Base-by-base conservation (phyloP, 2,329 filamentous ascomycete genomes). In the Colletotrichum tropicicola region DNA sequence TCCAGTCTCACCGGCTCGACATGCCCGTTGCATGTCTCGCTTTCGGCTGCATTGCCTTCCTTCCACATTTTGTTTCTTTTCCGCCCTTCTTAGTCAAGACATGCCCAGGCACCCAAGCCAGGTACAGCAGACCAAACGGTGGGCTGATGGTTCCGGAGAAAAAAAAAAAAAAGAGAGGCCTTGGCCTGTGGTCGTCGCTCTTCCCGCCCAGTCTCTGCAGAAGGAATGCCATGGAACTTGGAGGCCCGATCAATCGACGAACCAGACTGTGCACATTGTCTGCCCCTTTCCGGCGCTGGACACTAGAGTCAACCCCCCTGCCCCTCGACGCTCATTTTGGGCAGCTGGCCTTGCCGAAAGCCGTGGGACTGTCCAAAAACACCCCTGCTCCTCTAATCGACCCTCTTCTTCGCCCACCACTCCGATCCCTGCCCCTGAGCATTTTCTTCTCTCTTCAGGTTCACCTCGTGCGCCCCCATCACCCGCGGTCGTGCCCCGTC, bases 351-450 rank as follows among this genome's bases (percentile, higher is more conserved):
- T 64, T 64, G 60, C 61, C 57, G 61, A 65, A 60, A 44, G 55
- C 61, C 56, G 60, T 32, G 60, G 30, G 25, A 28, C 23, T 39
- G 54, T 63, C 41, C n/a, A 54, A 25, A 25, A 48, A 27, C 60
- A 68, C 17, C 70, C 70, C 63, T 70, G 65, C 7, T 56, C 66
- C 62, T 70, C 63, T n/a, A n/a, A 30, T 71, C 69, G 15, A 71
- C 62, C 66, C 57, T 70, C 69, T 68, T 69, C 44, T 73, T 28
- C 47, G 17, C 57, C 58, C 49, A 51, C 57, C 43, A 37, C 32
- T 61, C 61, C 61, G 53, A 54, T 43, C 52, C 59, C 47, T 66
- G 52, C 35, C 19, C 41, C 48, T 55, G 61, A n/a, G 32, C 17
- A 53, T 59, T 45, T 28, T 45, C 62, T 49, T 49, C 43, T 61